These are phyloP conservation scores for Barnettozyma populi DNA, from an alignment of 805 yeast genomes.

Conservation along the genomic window DNA sequence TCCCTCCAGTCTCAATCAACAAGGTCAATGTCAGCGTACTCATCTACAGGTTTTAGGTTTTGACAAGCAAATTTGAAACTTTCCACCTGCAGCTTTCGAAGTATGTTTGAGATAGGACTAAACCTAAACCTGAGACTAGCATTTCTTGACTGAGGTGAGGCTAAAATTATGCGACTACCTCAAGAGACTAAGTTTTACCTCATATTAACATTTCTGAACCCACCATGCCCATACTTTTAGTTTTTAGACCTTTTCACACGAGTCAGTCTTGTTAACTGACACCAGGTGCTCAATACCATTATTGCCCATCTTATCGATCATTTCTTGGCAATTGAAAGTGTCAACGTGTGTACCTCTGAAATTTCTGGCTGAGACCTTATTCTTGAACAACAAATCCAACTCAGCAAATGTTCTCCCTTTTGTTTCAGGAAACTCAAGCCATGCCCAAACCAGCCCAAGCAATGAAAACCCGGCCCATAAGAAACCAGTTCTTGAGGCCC, in stretches of 20 bases:
- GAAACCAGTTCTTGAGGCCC: constrained; percentile 40
- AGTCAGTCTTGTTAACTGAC: background rate
- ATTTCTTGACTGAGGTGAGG: no score
- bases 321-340: constrained; percentile 15
- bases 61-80: background rate
- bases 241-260: no score
- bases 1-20: background rate
- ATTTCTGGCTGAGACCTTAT: constrained; percentile 27
- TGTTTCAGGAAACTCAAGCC: constrained; percentile 54
- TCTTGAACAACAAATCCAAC: constrained; percentile 44
- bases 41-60: background rate
- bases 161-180: no score
- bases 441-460: constrained; percentile 34
- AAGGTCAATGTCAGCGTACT: no score
- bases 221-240: no score
- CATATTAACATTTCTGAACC: no score
- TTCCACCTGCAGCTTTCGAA: background rate
- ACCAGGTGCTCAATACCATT: constrained; percentile 17
- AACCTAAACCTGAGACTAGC: background rate
- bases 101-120: background rate
- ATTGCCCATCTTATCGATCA: constrained; percentile 16
- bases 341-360: constrained; percentile 23
- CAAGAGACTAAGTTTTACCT: no score
- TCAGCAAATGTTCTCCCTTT: constrained; percentile 51
- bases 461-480: constrained; percentile 37